These are phyloP conservation scores for Saccharomycopsis sp. DNA, from an alignment of 805 yeast species.

Conservation along the genomic window DNA sequence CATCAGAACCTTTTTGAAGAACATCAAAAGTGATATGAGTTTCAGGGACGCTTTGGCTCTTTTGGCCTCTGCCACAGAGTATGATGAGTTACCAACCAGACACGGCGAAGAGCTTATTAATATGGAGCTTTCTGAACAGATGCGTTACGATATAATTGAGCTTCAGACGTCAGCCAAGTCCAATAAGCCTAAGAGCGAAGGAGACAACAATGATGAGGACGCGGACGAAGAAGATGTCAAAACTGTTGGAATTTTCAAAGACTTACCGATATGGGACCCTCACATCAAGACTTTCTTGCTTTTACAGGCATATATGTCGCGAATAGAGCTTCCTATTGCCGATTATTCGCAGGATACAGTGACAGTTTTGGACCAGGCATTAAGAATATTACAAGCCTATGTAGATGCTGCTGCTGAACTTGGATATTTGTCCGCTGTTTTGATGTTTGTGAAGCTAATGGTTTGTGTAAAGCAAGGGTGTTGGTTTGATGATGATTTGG, in stretches of 20 bases:
- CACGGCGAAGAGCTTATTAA: conserved; percentile 89
- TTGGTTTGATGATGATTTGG: conserved; percentile 78
- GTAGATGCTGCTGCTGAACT: conserved; percentile 84
- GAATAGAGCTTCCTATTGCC: conserved; percentile 82
- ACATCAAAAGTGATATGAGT: conserved; percentile 38
- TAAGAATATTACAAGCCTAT: conserved; percentile 89
- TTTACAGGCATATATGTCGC: conserved; percentile 63
- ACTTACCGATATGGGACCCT: conserved; percentile 75
- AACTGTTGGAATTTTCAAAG: conserved; percentile 43
- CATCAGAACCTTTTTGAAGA: conserved; percentile 57
- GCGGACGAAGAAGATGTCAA: background rate
- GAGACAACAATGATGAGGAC: background rate
- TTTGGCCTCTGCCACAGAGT: conserved; percentile 61
- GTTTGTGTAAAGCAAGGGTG: conserved; percentile 82
- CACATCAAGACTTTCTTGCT: conserved; percentile 72
- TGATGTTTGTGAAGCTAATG: conserved; percentile 62
- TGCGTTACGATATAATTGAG: conserved; percentile 54
- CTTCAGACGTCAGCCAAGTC: no score
- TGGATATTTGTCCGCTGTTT: conserved; percentile 60
- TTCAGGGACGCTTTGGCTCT: conserved; percentile 60
- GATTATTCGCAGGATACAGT: conserved; percentile 93
- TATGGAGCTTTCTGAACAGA: conserved; percentile 70
- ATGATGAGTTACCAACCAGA: conserved; percentile 81
- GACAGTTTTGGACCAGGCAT: conserved; percentile 86
- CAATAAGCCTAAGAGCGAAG: no score